A percentile compares a stretch with the other conserved stretches of the same genome.
Evolutionary conservation across 352 stramenopile genomes (phyloP).

Genomic region (Thraustotheca clavata): DNA sequence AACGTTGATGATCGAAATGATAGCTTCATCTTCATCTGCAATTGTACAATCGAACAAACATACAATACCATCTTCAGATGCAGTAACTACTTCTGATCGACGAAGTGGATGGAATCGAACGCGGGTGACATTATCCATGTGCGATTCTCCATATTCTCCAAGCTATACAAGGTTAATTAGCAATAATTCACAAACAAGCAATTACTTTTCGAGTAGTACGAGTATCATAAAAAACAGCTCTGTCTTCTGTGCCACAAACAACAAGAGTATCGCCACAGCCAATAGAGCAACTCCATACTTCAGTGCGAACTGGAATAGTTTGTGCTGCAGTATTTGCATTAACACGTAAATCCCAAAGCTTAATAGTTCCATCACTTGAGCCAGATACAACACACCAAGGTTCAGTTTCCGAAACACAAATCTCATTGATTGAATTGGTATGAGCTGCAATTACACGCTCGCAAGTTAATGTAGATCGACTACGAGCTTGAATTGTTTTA

Average conservation of each 20-base stretch:
- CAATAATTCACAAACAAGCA: background rate
- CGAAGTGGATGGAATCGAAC: constrained; percentile 81
- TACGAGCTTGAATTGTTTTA: constrained; percentile 16
- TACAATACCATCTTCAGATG: constrained; percentile 86
- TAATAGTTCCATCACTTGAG: constrained; percentile 78
- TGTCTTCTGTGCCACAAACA: constrained; percentile 60
- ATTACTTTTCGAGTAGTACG: constrained; percentile 40
- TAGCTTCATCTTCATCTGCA: constrained; percentile 75
- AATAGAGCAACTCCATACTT: constrained; percentile 77
- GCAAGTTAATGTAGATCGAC: constrained; percentile 8
- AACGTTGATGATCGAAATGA: constrained; percentile 86
- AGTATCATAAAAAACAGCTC: constrained; percentile 73
- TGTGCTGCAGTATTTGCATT: constrained; percentile 26
- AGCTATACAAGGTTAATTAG: constrained; percentile 28
- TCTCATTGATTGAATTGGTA: constrained; percentile 69
- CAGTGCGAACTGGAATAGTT: constrained; percentile 47
- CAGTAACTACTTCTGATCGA: constrained; percentile 72
- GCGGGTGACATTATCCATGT: constrained; percentile 83
- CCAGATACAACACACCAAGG: constrained; percentile 67
- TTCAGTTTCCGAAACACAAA: constrained; percentile 57
- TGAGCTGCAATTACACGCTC: constrained; percentile 51
- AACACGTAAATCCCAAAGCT: constrained; percentile 75
- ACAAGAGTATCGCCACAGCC: constrained; percentile 69
- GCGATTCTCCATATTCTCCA: constrained; percentile 79
- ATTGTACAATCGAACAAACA: constrained; percentile 85